These are phyloP conservation scores for Pleurozium schreberi DNA, from an alignment of 225 moss, liverwort and hornwort species.

Conservation along the genomic window DNA sequence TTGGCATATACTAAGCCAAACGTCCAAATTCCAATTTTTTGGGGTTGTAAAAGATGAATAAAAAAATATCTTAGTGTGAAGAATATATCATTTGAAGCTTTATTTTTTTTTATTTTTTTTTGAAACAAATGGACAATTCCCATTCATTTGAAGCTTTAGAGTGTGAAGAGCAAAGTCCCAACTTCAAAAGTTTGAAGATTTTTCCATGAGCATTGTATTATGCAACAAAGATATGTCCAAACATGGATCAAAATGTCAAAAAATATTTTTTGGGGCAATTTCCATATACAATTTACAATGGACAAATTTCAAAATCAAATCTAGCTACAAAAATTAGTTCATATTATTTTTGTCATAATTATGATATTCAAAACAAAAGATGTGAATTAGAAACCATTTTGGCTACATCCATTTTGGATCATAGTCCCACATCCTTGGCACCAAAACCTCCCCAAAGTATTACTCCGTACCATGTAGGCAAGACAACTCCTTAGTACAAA, in stretches of 20 bases:
- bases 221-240: fast-evolving
- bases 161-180: not conserved
- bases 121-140: no score
- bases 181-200: not conserved
- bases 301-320: not conserved
- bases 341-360: not conserved
- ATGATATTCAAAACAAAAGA: not conserved
- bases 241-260: fast-evolving
- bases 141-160: no score
- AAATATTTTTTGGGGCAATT: not conserved
- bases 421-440: not conserved
- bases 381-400: not conserved
- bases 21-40: not conserved
- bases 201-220: not conserved
- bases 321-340: fast-evolving
- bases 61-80: not conserved
- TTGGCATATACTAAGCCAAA: no score
- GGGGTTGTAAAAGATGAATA: not conserved
- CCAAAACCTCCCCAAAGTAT: not conserved
- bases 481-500: not conserved
- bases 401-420: not conserved
- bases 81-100: not conserved
- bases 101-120: no score
- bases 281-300: not conserved
- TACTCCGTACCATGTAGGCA: not conserved